Base-by-base conservation (phyloP, 2,329 filamentous ascomycete genomes). In the Chaetothyriales sp. region DNA sequence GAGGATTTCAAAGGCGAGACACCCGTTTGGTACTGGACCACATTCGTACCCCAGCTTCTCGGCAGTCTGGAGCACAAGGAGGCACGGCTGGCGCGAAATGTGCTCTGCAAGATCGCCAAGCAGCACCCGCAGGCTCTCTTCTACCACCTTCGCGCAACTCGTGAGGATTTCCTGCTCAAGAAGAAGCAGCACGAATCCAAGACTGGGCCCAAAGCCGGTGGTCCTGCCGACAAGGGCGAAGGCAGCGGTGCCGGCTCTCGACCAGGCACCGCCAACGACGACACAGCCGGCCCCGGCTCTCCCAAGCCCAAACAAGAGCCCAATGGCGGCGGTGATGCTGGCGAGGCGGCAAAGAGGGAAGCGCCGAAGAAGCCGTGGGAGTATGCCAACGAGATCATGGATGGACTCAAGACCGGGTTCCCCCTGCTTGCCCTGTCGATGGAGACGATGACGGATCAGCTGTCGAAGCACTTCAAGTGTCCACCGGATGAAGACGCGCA, bases 381-480 rank as follows among this genome's bases (percentile, higher is more conserved):
- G 65, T 83, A 94, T 61, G 90, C 89, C 0, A 92, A 98, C 61
- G 89, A 97, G 65, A 88, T 98, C 55, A 89, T 95, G 77, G 86
- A 89, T 33, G 86, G 89, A 28, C 81, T 98, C 50, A 97, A 98
- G 75, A 97, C 92, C 5, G 89, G 90, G 0, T 98, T 97, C 74
- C 92, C 92, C 20, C 77, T 99, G 18, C 78, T 99, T 61, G 92
- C 94, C 8, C 73, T 97, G 44, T 95, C 90, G 0, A 97, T 99
- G 92, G 92, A 99, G 71, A 95, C 90, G 0, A 98, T 97, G 89
- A 89, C 97, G 28, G 92, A 98, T 65, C 90, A 97, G 69, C 95
- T 98, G 54, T 86, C 92, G 67, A 97, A 97, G 74, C 85, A 97
- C 69, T 98, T 98, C 78, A 98, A 98, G 71, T 97, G 92, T 63